Percentiles rank a stretch among this genome's conserved stretches.
Evolutionary conservation across 176 grass and related monocot species (phyloP).

Genomic region (Oryza longistaminata): DNA sequence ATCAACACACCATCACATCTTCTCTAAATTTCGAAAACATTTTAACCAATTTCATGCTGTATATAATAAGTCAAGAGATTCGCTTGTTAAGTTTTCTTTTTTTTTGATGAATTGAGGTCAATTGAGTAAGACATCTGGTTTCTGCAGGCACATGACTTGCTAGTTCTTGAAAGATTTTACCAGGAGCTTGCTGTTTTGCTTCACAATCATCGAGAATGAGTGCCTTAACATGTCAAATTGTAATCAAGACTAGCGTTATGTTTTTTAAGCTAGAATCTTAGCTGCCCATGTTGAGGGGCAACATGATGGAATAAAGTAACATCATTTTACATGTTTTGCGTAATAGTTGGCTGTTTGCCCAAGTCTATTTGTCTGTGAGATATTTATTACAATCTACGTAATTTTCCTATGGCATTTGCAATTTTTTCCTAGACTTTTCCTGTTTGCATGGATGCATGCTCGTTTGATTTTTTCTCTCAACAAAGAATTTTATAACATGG

Average conservation of each 20-base stretch:
- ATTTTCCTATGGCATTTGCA: neutral
- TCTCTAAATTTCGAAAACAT: neutral
- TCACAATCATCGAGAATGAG: conserved; percentile 58
- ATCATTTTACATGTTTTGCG: neutral
- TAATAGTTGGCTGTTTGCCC: neutral
- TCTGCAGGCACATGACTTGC: conserved; percentile 86
- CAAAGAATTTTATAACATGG: conserved; percentile 26
- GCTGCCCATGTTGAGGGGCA: conserved; percentile 14
- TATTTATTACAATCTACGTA: conserved; percentile 6
- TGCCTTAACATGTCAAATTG: conserved; percentile 46
- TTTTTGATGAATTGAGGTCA: neutral
- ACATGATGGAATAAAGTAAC: conserved; percentile 40
- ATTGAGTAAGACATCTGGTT: conserved; percentile 66
- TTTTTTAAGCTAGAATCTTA: conserved; percentile 29
- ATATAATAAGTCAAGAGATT: conserved; percentile 19
- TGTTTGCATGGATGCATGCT: conserved; percentile 21
- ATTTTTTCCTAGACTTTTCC: neutral
- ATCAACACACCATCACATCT: neutral
- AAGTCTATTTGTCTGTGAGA: neutral
- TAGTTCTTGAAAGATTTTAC: conserved; percentile 68
- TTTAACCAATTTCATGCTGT: neutral
- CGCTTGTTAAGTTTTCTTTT: neutral
- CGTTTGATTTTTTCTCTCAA: conserved; percentile 36
- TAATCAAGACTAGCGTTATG: conserved; percentile 31
- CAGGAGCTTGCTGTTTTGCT: conserved; percentile 72